Base-by-base conservation (phyloP, 2,329 filamentous ascomycete species). In the Fusarium domesticum region DNA sequence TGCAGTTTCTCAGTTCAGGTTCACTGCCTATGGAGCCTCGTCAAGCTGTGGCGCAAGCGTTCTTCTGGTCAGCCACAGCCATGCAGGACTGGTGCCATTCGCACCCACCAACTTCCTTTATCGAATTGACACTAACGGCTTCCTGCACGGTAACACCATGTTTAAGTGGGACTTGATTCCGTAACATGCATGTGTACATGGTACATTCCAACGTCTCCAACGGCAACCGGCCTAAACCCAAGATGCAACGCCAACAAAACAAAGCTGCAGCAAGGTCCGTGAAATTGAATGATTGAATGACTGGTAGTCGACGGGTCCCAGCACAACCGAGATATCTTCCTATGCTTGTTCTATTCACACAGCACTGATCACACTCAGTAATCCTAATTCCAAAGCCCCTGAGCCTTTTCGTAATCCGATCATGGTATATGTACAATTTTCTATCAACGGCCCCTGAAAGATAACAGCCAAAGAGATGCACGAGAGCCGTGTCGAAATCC, bases 391-490 rank as follows among this genome's bases (percentile, higher is more conserved):
- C 51, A 54, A 45, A 48, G 54, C 45, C 42, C 46, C 61, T 54
- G 51, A 48, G 45, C 45, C 59, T 50, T 56, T 53, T 54, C 62
- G 58, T 63, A 58, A 57, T 59, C 61, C 61, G 50, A 63, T 65
- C 65, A 66, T 63, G 61, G 61, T 63, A 65, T 69, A 69, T 70
- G 63, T 69, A 70, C 68, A 70, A 57, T 62, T 63, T 66, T 64
- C 60, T 58, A 58, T 59, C 64, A 64, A 57, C 42, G 49, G 53
- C 51, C 43, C 48, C 47, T 52, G 47, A 54, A 53, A 50, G 43
- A 51, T 52, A 34, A 51, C 44, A 54, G 51, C 45, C 55, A 44
- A 51, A 28, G 38, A 48, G 44, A 59, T 56, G 51, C 42, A 47
- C 44, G 37, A 48, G 47, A 42, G 43, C 45, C 45, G 19, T 35